phyloP scores from a whole-genome alignment of 75 land plant genomes.

The Picea sitchensis region DNA sequence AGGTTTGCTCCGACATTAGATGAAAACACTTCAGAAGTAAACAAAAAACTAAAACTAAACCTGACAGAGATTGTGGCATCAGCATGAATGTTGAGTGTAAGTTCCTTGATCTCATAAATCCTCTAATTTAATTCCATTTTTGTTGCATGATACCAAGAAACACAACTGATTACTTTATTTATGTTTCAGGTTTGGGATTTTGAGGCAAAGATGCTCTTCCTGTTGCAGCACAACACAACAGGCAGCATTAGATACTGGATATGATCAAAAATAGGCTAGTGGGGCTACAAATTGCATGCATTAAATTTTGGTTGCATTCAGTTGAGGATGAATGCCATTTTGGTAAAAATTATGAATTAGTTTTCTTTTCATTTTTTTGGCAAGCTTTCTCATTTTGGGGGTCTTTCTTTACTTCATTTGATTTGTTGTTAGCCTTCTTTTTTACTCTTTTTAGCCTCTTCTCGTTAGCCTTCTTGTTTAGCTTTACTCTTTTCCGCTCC shows the following conservation, averaged over 20 bases:
- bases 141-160: not conserved
- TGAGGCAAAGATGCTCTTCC: not conserved
- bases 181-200: slow-evolving; percentile 1
- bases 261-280: slow-evolving; percentile 4
- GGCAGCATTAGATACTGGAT: not conserved
- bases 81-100: not conserved
- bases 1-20: slow-evolving; percentile 27
- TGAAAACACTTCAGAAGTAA: not conserved
- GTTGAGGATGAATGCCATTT: not conserved
- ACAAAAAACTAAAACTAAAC: slow-evolving; percentile 1
- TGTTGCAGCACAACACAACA: not conserved
- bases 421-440: too few species aligned
- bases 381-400: too few species aligned
- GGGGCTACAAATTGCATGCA: not conserved
- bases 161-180: not conserved
- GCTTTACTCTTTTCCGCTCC: too few species aligned
- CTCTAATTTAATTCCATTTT: not conserved
- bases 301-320: not conserved
- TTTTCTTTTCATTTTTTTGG: too few species aligned
- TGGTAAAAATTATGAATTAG: not conserved
- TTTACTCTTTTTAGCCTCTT: too few species aligned
- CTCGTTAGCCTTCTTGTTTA: too few species aligned
- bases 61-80: not conserved
- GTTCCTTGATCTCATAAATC: not conserved
- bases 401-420: too few species aligned